A percentile compares a stretch with the other conserved stretches of the same genome.
Conservation (phyloP, 2,329 filamentous ascomycete species). For the Aspergillus ochraceoroseus region DNA sequence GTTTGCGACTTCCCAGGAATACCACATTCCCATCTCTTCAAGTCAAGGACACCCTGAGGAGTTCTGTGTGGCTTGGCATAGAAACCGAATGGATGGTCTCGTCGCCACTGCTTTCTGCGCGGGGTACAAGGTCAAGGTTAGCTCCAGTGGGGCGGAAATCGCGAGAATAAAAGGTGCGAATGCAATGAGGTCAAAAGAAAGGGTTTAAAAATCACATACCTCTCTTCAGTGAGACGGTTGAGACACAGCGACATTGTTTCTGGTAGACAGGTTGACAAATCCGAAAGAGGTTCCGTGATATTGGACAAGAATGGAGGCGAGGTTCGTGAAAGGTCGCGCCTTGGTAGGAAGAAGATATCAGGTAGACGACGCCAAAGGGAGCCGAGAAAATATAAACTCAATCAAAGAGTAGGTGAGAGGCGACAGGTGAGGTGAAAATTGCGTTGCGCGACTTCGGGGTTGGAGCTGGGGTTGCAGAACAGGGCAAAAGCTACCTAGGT, state of each 20-base stretch:
- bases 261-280: too few relatives aligned
- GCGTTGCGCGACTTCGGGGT: too few relatives aligned
- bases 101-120: conserved; percentile 89
- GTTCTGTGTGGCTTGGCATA: conserved; percentile 83
- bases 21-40: conserved; percentile 95
- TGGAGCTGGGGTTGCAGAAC: too few relatives aligned
- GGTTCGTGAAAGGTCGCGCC: too few relatives aligned
- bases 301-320: not conserved
- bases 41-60: conserved; percentile 72
- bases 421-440: too few relatives aligned
- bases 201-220: conserved; percentile 51
- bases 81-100: conserved; percentile 96
- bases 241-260: conserved; percentile 84
- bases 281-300: conserved; percentile 1
- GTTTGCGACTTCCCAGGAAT: conserved; percentile 96
- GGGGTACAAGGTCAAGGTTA: conserved; percentile 16
- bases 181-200: not conserved
- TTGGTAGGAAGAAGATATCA: not conserved
- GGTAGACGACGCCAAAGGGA: not conserved
- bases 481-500: too few relatives aligned
- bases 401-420: too few relatives aligned
- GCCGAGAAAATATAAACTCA: too few relatives aligned
- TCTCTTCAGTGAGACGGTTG: conserved; percentile 81
- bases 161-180: not conserved
- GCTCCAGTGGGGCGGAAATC: not conserved